Base-by-base conservation (phyloP, 805 yeast species). In the Yarrowia osloensis region DNA sequence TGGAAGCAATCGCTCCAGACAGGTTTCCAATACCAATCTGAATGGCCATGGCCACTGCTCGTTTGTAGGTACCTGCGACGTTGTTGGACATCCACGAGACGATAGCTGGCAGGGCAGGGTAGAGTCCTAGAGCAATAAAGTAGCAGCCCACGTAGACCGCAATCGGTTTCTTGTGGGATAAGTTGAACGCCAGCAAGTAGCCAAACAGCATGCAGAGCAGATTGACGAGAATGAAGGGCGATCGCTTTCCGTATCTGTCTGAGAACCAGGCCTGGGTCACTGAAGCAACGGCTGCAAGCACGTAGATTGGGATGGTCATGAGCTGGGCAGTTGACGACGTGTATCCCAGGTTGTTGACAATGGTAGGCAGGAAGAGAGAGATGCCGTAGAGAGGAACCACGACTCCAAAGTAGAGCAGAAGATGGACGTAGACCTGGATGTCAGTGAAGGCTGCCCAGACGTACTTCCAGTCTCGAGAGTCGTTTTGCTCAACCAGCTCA, bases 21-120 rank as follows among this genome's bases (percentile, higher is more conserved):
- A 85, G 82, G 74, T 86, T 86, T 68, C 88, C 89, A 72, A 86
- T 83, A 0, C 89, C 88, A 71, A 86, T 81, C 69, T 84, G 84
- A 77, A 82, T 78, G 3, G 85, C 85, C 44, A 85, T 79, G 17
- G 84, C 85, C n/a, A 81, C 81, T 22, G 82, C 79, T 69, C 86
- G 84, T 73, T 88, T 78, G 29, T 81, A 74, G 71, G 85, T 87
- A 17, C 88, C 87, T 15, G 83, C 82, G 68, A 81, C 80, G 69
- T 86, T 86, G 67, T 85, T 76, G 4, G 87, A 79, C 49, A 81
- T 74, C 88, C 88, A 85, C 72, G 89, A 85, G 21, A 86, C 84
- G 17, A 85, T 73, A 12, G 83, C 71, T 12, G 89, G 88, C 86
- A 86, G 85, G n/a, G 84, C 82, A 13, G 85, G 75, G 72, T 86